Conservation (phyloP, 2,329 filamentous ascomycete genomes). For the Alternaria gansuensis region DNA sequence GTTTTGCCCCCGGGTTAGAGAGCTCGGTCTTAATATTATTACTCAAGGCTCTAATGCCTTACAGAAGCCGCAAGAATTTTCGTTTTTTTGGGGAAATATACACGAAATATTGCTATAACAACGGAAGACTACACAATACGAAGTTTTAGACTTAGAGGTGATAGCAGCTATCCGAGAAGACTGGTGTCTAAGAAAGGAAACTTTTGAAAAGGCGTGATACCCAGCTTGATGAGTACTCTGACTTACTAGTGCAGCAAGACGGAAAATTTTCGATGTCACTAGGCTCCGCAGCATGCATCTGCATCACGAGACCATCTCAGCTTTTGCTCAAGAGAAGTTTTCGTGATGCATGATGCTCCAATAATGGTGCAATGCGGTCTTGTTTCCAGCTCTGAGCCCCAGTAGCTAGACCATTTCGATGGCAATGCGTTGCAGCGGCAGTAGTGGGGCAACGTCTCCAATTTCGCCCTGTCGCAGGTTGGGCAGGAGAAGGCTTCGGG, state of each 20-base stretch:
- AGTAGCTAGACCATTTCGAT: background rate
- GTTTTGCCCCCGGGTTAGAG: background rate
- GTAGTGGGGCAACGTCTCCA: background rate
- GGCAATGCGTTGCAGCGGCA: background rate
- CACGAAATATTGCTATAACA: background rate
- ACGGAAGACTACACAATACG: background rate
- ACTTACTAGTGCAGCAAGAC: background rate
- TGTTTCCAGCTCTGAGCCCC: background rate
- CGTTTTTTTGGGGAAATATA: background rate
- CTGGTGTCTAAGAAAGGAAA: background rate
- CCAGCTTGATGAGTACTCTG: background rate
- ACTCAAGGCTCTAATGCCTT: background rate
- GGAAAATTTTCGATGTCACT: background rate
- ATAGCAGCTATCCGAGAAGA: fast-evolving
- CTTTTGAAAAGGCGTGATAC: background rate
- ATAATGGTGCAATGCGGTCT: background rate
- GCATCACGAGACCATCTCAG: background rate
- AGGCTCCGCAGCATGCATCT: too few species aligned
- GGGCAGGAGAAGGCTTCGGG: background rate
- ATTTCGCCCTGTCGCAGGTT: background rate
- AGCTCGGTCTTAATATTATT: background rate
- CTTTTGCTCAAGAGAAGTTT: background rate
- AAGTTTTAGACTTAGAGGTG: background rate
- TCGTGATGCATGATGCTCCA: background rate
- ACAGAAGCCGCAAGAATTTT: background rate